A percentile compares a stretch with the other conserved stretches of the same genome.
phyloP scores from a whole-genome alignment of 1,284 basidiomycete species.

The Rhizopogon parksii region DNA sequence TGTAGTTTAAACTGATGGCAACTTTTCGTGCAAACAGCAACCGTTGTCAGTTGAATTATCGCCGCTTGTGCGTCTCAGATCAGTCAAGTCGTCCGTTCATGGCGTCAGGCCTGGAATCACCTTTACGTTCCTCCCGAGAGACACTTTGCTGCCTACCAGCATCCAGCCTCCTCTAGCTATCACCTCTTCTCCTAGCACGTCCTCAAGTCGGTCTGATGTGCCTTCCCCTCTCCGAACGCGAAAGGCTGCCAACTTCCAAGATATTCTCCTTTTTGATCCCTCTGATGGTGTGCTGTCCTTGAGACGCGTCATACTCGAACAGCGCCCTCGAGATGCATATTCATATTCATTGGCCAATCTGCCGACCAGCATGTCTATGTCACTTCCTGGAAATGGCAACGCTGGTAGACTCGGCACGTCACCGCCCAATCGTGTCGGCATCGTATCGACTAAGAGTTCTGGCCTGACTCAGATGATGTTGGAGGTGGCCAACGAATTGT shows the following conservation, averaged over 20 bases:
- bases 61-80: constrained; percentile 53
- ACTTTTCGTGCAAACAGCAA: constrained; percentile 30
- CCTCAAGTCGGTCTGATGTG: constrained; percentile 29
- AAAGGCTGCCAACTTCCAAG: constrained; percentile 46
- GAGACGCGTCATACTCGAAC: constrained; percentile 45
- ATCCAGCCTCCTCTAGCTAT: constrained; percentile 34
- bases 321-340: constrained; percentile 25
- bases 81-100: constrained; percentile 26
- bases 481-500: constrained; percentile 35
- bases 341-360: constrained; percentile 31
- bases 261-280: constrained; percentile 61
- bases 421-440: constrained; percentile 10
- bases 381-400: constrained; percentile 36
- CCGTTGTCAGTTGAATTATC: constrained; percentile 47
- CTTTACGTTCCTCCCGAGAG: constrained; percentile 47
- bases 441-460: constrained; percentile 20
- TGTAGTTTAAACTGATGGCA: background rate
- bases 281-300: constrained; percentile 50
- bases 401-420: constrained; percentile 27
- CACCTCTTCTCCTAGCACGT: constrained; percentile 27
- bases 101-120: constrained; percentile 39
- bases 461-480: constrained; percentile 30
- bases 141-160: constrained; percentile 31
- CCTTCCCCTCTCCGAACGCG: constrained; percentile 31
- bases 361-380: constrained; percentile 35